Conservation (phyloP, 2,329 filamentous ascomycete species). For the Gaeumannomyces sp. region DNA sequence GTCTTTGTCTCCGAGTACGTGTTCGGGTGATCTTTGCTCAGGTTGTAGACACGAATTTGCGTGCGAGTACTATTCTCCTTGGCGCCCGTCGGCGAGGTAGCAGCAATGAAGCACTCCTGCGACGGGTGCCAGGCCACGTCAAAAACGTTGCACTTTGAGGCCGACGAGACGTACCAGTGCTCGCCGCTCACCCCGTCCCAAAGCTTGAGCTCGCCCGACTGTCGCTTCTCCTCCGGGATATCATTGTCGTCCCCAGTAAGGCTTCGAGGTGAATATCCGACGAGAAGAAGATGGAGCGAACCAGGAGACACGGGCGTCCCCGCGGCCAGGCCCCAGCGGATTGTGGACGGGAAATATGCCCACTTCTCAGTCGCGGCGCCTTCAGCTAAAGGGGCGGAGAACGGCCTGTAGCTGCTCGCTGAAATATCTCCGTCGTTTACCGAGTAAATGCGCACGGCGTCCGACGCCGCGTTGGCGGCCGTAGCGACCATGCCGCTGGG, state of each 20-base stretch:
- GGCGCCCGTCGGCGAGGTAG: conserved; percentile 47
- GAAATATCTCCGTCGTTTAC: conserved; percentile 31
- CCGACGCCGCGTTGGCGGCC: conserved; percentile 46
- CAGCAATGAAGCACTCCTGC: conserved; percentile 46
- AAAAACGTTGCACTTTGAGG: conserved; percentile 54
- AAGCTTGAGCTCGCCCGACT: conserved; percentile 53
- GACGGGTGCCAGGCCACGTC: conserved; percentile 58
- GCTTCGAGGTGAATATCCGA: conserved; percentile 58
- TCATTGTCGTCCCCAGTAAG: conserved; percentile 45
- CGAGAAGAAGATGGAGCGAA: conserved; percentile 47
- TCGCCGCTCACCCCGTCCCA: conserved; percentile 45
- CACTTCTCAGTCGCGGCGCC: conserved; percentile 40
- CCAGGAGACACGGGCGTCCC: conserved; percentile 18
- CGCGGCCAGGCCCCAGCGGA: conserved; percentile 49
- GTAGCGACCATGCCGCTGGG: conserved; percentile 47
- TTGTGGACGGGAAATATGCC: conserved; percentile 57
- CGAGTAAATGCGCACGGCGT: conserved; percentile 53
- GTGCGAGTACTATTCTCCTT: conserved; percentile 41
- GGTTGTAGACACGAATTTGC: conserved; percentile 50
- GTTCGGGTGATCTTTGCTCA: conserved; percentile 6
- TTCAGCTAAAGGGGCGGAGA: conserved; percentile 34
- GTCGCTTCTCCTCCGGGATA: conserved; percentile 51
- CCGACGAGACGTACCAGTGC: conserved; percentile 42
- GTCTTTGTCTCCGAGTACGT: conserved; percentile 43
- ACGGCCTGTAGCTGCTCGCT: conserved; percentile 28